Percentiles rank a stretch among this genome's conserved stretches.
Conservation (phyloP, 495 filamentous ascomycete species). For the Neurospora discreta region DNA sequence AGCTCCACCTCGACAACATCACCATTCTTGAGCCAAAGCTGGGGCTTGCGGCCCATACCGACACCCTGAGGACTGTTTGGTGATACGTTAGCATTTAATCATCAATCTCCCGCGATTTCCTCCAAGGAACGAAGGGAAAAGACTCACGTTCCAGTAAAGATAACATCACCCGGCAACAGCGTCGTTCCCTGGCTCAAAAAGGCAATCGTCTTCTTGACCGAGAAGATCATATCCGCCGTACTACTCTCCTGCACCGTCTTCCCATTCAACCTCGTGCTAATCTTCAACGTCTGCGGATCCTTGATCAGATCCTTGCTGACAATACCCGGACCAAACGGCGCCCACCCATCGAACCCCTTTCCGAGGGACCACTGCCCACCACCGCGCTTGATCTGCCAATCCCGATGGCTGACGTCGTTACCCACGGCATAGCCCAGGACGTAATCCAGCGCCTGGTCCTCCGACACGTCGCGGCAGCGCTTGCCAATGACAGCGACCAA, state of each 20-base stretch:
- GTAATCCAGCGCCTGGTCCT: conserved; percentile 56
- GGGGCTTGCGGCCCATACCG: conserved; percentile 63
- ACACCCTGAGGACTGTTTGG: conserved; percentile 56
- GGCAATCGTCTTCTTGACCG: conserved; percentile 58
- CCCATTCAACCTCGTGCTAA: conserved; percentile 62
- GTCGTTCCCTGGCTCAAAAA: conserved; percentile 72
- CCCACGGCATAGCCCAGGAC: conserved; percentile 74
- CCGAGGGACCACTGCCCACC: conserved; percentile 74
- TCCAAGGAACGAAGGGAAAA: too few species aligned
- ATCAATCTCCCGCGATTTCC: not conserved
- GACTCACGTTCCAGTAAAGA: conserved; percentile 77
- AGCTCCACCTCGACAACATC: conserved; percentile 68
- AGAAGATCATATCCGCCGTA: conserved; percentile 76
- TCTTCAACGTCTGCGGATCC: conserved; percentile 57
- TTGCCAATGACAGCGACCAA: conserved; percentile 70
- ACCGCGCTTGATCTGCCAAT: conserved; percentile 71
- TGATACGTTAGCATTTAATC: not conserved
- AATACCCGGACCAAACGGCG: conserved; percentile 76
- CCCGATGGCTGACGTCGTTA: conserved; percentile 75
- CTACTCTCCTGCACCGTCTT: conserved; percentile 58
- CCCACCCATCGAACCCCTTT: conserved; percentile 84
- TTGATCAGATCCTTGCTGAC: conserved; percentile 53
- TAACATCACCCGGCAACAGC: conserved; percentile 65
- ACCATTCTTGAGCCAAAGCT: conserved; percentile 68
- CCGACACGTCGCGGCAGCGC: conserved; percentile 53